Percentiles rank a stretch among this genome's conserved stretches.
These are phyloP conservation scores for Chlorella sorokiniana DNA, from an alignment of 139 green algal species.

Conservation along the genomic window DNA sequence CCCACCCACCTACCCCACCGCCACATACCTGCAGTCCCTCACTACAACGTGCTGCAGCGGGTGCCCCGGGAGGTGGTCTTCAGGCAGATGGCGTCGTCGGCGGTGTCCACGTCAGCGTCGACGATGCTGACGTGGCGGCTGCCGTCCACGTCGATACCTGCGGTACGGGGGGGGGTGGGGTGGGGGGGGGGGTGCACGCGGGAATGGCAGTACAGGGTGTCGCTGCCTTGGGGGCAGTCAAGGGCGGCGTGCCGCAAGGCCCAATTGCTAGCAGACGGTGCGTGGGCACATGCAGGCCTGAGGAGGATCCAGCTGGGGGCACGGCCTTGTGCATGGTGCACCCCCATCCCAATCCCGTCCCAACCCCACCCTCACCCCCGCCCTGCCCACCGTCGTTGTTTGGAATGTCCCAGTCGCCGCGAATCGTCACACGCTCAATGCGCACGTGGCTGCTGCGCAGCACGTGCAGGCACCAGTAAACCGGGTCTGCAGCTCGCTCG, in stretches of 20 bases:
- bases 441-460: conserved; percentile 33
- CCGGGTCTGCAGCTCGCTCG: conserved; percentile 31
- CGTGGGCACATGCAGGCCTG: too few relatives aligned
- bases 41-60: conserved; percentile 5
- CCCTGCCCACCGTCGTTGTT: conserved; percentile 52
- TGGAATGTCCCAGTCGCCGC: conserved; percentile 39
- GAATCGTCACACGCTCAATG: conserved; percentile 30
- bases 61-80: conserved; percentile 33
- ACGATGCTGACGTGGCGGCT: conserved; percentile 36
- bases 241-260: too few relatives aligned
- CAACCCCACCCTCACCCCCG: neutral
- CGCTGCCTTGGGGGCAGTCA: too few relatives aligned
- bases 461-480: conserved; percentile 44
- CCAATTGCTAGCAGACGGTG: too few relatives aligned
- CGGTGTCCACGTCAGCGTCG: conserved; percentile 38
- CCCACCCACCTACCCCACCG: neutral
- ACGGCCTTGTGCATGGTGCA: neutral
- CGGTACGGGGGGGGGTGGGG: neutral
- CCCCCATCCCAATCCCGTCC: neutral
- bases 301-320: neutral
- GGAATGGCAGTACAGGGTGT: neutral
- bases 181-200: neutral
- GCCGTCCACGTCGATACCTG: conserved; percentile 54
- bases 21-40: conserved; percentile 15
- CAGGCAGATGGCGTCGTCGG: conserved; percentile 55